Conservation (phyloP, 2,329 filamentous ascomycete genomes). For the Pseudogymnoascus sp. region DNA sequence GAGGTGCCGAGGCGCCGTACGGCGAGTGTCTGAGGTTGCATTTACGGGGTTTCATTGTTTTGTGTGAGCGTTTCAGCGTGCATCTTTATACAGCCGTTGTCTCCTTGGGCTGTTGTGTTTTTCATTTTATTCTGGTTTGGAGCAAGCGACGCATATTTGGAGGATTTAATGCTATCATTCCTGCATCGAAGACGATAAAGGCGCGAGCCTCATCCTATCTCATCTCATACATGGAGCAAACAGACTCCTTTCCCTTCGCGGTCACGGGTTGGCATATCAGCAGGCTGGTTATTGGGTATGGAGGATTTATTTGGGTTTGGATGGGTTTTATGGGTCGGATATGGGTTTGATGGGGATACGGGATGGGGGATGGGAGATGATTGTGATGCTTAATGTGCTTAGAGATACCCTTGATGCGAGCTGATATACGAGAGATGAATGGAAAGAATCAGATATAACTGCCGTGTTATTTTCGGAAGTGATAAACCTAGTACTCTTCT, state of each 20-base stretch:
- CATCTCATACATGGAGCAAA: slow-evolving; percentile 1
- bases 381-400: slow-evolving; percentile 4
- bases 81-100: not conserved
- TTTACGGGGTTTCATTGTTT: not conserved
- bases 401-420: slow-evolving; percentile 7
- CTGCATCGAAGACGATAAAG: slow-evolving; percentile 9
- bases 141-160: slow-evolving; percentile 1
- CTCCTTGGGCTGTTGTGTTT: not conserved
- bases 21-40: slow-evolving; percentile 21
- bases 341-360: not conserved
- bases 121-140: not conserved
- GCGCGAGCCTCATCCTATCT: slow-evolving; percentile 9
- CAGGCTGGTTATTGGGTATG: not conserved
- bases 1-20: slow-evolving; percentile 21
- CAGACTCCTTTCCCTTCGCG: not conserved
- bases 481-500: not conserved
- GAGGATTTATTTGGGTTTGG: not conserved
- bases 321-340: not conserved
- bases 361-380: not conserved
- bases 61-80: not conserved
- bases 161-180: not conserved
- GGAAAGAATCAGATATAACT: slow-evolving; percentile 5
- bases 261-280: slow-evolving; percentile 5
- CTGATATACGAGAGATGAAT: not conserved
- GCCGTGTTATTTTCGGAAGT: not conserved